These are phyloP conservation scores for Naegleria fowleri DNA, from an alignment of 208 protist species.

Conservation along the genomic window DNA sequence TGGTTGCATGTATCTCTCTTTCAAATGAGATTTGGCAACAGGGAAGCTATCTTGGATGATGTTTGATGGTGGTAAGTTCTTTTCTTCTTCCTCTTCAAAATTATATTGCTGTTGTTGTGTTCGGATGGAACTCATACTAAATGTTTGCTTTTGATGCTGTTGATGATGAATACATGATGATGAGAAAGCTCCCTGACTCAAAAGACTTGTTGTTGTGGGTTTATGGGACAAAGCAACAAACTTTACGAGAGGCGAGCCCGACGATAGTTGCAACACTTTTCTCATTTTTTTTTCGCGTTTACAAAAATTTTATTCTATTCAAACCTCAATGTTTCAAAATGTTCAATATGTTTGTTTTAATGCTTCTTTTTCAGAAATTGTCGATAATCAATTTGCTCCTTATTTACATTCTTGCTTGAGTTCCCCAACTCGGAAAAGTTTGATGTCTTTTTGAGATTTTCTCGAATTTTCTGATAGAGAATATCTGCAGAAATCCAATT, in stretches of 20 bases:
- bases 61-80: not conserved
- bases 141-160: not conserved
- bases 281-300: no score
- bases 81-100: not conserved
- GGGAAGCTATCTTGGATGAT: not conserved
- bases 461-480: not conserved
- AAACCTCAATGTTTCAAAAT: no score
- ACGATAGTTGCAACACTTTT: no score
- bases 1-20: not conserved
- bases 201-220: no score
- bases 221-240: no score
- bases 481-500: not conserved
- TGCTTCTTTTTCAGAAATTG: not conserved
- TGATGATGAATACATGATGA: not conserved
- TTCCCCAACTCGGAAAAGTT: not conserved
- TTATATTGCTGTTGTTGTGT: not conserved
- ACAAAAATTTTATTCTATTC: no score
- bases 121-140: not conserved
- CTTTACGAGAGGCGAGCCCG: no score
- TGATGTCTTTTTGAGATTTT: not conserved
- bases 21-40: not conserved
- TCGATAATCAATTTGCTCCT: not conserved
- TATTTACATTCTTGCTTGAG: not conserved
- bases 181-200: no score
- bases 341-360: no score